These are phyloP conservation scores for Wickerhamomyces sydowiorum DNA, from an alignment of 805 yeast genomes.

Conservation along the genomic window DNA sequence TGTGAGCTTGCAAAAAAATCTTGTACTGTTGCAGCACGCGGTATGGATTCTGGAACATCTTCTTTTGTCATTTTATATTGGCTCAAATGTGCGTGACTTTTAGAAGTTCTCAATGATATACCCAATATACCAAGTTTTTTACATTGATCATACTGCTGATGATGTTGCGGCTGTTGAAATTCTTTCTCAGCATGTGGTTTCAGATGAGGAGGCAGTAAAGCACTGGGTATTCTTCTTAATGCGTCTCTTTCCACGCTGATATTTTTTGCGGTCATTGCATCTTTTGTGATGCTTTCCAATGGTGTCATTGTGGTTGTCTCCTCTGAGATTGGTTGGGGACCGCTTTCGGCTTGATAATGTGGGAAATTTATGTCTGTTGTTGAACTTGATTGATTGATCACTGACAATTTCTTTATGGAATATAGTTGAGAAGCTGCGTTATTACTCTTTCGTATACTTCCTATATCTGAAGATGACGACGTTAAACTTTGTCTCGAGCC, in stretches of 20 bases:
- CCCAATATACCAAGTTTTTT: background rate
- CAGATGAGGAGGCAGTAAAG: conserved; percentile 21
- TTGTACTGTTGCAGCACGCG: background rate
- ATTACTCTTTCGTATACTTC: too few relatives aligned
- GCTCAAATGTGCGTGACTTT: background rate
- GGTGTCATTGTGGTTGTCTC: background rate
- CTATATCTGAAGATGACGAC: too few relatives aligned
- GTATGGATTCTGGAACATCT: background rate
- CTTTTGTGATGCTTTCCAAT: conserved; percentile 2
- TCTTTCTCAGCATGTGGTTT: conserved; percentile 8
- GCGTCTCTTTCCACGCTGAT: conserved; percentile 20
- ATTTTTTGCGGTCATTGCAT: conserved; percentile 4
- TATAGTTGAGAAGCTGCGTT: conserved; percentile 1
- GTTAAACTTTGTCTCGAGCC: background rate
- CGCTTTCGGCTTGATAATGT: background rate
- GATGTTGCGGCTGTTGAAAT: background rate
- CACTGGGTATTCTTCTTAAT: conserved; percentile 21
- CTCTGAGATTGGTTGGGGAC: background rate
- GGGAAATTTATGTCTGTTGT: conserved; percentile 4
- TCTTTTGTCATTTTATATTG: background rate
- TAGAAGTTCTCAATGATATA: background rate
- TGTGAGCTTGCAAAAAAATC: background rate
- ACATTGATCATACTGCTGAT: background rate
- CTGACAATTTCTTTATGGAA: conserved; percentile 17
- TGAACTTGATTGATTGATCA: conserved; percentile 18